A percentile compares a stretch with the other conserved stretches of the same genome.
Evolutionary conservation across 2,329 filamentous ascomycete species (phyloP).

Genomic region (Fusarium ramigenum): DNA sequence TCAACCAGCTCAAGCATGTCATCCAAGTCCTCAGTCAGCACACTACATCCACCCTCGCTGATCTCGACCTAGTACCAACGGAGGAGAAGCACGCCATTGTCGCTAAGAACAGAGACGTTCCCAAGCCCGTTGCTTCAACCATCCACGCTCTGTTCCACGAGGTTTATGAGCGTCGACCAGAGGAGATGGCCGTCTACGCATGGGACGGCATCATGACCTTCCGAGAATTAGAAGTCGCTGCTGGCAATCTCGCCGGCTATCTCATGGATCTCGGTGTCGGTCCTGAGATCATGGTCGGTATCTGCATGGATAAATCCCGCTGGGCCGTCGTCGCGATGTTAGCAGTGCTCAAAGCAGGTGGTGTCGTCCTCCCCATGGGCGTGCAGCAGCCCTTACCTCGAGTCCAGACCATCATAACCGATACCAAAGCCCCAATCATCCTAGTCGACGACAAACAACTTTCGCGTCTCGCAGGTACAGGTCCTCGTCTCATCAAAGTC

Average conservation of each 20-base stretch:
- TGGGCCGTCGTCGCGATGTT: neutral
- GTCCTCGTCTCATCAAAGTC: neutral
- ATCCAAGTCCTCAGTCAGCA: neutral
- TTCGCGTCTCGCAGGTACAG: neutral
- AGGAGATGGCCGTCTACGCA: neutral
- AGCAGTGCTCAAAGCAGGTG: neutral
- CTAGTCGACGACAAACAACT: neutral
- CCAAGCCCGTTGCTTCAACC: neutral
- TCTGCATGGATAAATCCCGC: neutral
- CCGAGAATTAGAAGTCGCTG: neutral
- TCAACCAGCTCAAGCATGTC: neutral
- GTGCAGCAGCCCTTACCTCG: neutral
- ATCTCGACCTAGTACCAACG: neutral
- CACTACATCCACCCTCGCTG: rapidly evolving
- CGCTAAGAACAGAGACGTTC: neutral
- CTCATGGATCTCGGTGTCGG: neutral
- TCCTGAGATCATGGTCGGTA: neutral
- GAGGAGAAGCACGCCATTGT: neutral
- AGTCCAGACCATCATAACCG: neutral
- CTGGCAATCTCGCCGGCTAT: neutral
- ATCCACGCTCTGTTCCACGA: neutral
- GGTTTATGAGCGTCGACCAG: neutral
- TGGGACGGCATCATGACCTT: neutral
- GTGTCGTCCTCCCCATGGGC: neutral
- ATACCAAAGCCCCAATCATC: neutral